Evolutionary conservation across 2,329 filamentous ascomycete genomes (phyloP).

Genomic region (Venturia pyrina): DNA sequence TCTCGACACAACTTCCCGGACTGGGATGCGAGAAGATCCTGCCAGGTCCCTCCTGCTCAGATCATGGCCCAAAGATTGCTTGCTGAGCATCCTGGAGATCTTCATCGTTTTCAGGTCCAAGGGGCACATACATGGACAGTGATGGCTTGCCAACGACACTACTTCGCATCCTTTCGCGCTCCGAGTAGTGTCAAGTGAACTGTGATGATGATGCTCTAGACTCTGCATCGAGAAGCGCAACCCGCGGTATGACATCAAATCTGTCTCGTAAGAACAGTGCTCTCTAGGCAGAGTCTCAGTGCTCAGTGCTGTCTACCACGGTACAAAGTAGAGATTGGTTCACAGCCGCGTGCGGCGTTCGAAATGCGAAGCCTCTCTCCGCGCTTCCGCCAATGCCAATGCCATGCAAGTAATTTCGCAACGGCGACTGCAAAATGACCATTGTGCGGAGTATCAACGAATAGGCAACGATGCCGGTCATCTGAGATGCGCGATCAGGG

Average conservation of each 20-base stretch:
- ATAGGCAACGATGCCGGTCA: not conserved
- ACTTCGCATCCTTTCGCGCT: not conserved
- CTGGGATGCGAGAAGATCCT: slow-evolving; percentile 3
- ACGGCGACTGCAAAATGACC: not conserved
- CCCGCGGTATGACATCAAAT: not conserved
- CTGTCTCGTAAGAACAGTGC: not conserved
- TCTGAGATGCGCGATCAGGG: not conserved
- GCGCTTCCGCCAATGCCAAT: not conserved
- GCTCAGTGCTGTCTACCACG: too few species aligned
- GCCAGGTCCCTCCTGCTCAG: slow-evolving; percentile 2
- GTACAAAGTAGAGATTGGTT: not conserved
- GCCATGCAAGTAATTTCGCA: not conserved
- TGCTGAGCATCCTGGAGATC: not conserved
- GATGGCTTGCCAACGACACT: not conserved
- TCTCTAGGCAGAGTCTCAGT: too few species aligned
- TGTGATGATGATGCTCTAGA: not conserved
- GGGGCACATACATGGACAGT: not conserved
- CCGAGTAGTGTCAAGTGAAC: not conserved
- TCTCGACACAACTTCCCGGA: not conserved
- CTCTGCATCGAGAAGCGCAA: not conserved
- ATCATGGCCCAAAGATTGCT: not conserved
- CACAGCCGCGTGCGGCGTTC: not conserved
- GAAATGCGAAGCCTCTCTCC: not conserved
- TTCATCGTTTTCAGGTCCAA: not conserved
- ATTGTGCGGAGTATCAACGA: not conserved